A percentile compares a stretch with the other conserved stretches of the same genome.
Conservation (phyloP, 2,329 filamentous ascomycete species). For the Sclerotinia borealis region DNA sequence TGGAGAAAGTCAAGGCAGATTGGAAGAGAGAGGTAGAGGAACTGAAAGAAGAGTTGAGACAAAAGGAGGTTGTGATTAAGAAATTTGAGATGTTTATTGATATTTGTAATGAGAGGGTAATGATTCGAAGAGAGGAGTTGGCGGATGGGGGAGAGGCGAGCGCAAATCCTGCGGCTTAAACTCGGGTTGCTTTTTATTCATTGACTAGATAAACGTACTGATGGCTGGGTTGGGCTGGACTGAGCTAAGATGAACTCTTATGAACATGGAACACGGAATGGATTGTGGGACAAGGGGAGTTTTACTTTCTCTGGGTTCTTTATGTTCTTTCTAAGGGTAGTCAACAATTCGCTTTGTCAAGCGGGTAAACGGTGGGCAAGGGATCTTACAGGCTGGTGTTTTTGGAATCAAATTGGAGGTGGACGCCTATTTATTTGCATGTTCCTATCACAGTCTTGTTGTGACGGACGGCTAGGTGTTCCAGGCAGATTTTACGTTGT, state of each 20-base stretch:
- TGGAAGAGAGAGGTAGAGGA: slow-evolving; percentile 52
- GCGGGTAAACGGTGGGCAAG: not conserved
- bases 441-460: not conserved
- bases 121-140: slow-evolving; percentile 54
- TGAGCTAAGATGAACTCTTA: not conserved
- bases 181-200: not conserved
- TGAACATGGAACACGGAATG: not conserved
- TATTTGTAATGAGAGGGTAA: slow-evolving; percentile 61
- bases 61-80: slow-evolving; percentile 56
- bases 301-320: not conserved
- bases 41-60: slow-evolving; percentile 52
- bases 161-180: slow-evolving; percentile 19
- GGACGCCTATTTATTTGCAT: not conserved
- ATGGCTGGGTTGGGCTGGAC: too few species aligned
- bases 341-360: not conserved
- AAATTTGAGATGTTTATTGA: slow-evolving; percentile 66
- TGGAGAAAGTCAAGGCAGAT: slow-evolving; percentile 50
- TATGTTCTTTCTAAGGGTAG: not conserved
- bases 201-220: not conserved
- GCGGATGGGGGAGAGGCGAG: slow-evolving; percentile 24
- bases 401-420: not conserved
- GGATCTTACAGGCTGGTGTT: not conserved
- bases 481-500: not conserved
- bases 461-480: not conserved
- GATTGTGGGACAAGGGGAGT: not conserved